phyloP scores from a whole-genome alignment of 768 basidiomycete species.

The Leccinum sublutescens region DNA sequence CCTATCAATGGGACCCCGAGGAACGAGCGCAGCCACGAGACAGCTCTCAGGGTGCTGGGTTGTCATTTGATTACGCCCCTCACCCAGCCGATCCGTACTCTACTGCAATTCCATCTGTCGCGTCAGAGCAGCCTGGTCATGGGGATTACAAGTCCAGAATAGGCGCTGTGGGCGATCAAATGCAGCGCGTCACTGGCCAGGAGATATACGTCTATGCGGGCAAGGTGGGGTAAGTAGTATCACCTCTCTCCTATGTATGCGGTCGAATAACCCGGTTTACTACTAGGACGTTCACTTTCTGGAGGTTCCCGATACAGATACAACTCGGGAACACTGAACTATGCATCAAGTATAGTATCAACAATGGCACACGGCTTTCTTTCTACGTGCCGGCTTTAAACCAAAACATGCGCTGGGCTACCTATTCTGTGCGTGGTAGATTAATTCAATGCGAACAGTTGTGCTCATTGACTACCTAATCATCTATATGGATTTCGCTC shows the following conservation, averaged over 20 bases:
- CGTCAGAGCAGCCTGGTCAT: conserved; percentile 7
- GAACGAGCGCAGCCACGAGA: conserved; percentile 19
- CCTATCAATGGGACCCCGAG: conserved; percentile 74
- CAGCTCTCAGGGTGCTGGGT: conserved; percentile 27
- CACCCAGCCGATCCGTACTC: conserved; percentile 77
- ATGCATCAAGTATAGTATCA: conserved; percentile 77
- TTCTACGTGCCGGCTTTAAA: conserved; percentile 81
- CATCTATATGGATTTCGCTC: not conserved
- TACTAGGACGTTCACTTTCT: conserved; percentile 84
- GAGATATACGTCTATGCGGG: conserved; percentile 73
- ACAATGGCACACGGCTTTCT: conserved; percentile 68
- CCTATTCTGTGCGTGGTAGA: conserved; percentile 64
- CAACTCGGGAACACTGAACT: conserved; percentile 73
- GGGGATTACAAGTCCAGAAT: conserved; percentile 21
- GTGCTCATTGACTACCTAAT: not conserved
- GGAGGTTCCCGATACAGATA: conserved; percentile 86
- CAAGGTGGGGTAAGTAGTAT: conserved; percentile 48
- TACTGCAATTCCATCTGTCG: conserved; percentile 35
- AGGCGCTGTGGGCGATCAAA: conserved; percentile 30
- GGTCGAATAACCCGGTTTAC: not conserved
- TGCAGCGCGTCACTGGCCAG: conserved; percentile 51
- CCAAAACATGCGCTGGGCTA: conserved; percentile 90
- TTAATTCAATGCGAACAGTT: not conserved
- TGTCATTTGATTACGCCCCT: conserved; percentile 55
- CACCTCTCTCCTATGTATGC: not conserved